Evolutionary conservation across 306 rosid genomes (phyloP).

Genomic region (Vicia villosa): DNA sequence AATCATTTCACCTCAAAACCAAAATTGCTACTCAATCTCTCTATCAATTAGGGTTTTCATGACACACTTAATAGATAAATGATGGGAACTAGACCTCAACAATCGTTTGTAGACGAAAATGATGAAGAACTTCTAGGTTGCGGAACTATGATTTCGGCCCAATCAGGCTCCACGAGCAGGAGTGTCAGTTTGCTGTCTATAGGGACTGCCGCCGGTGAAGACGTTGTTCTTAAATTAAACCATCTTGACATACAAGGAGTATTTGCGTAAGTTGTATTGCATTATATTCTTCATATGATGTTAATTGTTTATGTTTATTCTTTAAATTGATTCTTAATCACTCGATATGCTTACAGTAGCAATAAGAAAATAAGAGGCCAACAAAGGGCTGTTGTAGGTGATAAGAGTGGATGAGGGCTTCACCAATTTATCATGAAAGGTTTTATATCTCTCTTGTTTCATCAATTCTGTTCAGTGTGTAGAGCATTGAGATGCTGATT

Average conservation of each 20-base stretch:
- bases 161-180: slow-evolving; percentile 89
- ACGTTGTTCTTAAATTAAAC: slow-evolving; percentile 59
- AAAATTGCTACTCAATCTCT: neutral
- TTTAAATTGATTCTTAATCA: slow-evolving; percentile 23
- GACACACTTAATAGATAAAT: neutral
- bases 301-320: neutral
- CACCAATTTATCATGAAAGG: too few species aligned
- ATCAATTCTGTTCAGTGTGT: too few species aligned
- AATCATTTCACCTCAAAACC: neutral
- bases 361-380: slow-evolving; percentile 97
- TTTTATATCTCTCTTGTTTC: too few species aligned
- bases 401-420: too few species aligned
- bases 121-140: slow-evolving; percentile 58
- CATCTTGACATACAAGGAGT: slow-evolving; percentile 78
- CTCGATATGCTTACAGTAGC: slow-evolving; percentile 44
- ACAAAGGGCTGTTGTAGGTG: slow-evolving; percentile 49
- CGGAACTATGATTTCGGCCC: slow-evolving; percentile 62
- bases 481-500: too few species aligned
- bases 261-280: slow-evolving; percentile 60
- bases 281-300: neutral
- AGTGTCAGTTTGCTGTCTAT: slow-evolving; percentile 71
- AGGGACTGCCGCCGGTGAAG: slow-evolving; percentile 78
- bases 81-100: slow-evolving; percentile 71
- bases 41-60: slow-evolving; percentile 3
- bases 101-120: slow-evolving; percentile 50